Conservation (phyloP, 371 early-diverging fungal genomes). For the Smittium culicis region DNA sequence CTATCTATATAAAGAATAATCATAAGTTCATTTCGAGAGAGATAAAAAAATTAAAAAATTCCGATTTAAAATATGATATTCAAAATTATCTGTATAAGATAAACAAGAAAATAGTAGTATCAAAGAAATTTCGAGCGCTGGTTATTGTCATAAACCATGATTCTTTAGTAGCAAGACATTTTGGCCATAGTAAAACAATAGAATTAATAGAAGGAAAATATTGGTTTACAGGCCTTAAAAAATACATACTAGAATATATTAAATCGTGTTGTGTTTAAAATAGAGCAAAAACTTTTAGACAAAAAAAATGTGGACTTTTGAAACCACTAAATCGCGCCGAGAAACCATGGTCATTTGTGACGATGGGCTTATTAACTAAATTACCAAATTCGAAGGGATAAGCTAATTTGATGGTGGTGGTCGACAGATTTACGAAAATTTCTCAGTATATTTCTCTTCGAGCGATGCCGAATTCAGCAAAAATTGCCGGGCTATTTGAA, state of each 20-base stretch:
- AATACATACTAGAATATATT: not conserved
- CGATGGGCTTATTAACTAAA: constrained; percentile 3
- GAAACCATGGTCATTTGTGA: not conserved
- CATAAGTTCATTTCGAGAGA: not conserved
- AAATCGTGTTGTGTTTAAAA: not conserved
- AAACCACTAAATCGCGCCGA: not conserved
- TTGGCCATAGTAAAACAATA: constrained; percentile 3
- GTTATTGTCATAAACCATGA: not conserved
- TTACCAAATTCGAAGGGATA: constrained; percentile 9
- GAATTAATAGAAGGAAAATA: not conserved
- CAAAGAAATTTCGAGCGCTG: not conserved
- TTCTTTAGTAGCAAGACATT: not conserved
- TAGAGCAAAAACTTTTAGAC: not conserved
- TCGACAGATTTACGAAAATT: constrained; percentile 11
- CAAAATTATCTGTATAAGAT: not conserved
- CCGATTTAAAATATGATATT: not conserved
- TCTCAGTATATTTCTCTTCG: constrained; percentile 9
- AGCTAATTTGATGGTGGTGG: constrained; percentile 13
- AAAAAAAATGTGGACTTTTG: constrained; percentile 1
- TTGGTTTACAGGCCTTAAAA: constrained; percentile 4
- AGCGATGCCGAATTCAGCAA: not conserved
- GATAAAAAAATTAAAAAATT: not conserved
- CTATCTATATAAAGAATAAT: not conserved
- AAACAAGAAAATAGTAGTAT: not conserved
- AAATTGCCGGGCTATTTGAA: not conserved